Percentiles rank a stretch among this genome's conserved stretches.
Evolutionary conservation across 2,329 filamentous ascomycete species (phyloP).

Genomic region (Exserohilum turcica): DNA sequence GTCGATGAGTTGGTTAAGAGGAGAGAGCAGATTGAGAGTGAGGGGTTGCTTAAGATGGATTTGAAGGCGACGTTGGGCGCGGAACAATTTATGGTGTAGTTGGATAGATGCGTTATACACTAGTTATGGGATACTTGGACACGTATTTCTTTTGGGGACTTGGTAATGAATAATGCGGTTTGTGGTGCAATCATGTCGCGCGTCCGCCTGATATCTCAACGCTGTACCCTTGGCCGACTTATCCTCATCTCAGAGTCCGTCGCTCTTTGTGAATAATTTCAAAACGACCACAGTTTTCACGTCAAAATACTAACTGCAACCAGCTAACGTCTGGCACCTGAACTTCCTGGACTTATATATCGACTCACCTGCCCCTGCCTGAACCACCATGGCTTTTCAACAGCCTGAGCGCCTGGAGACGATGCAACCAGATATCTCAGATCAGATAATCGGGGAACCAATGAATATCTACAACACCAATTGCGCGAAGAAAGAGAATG

Average conservation of each 20-base stretch:
- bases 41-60: conserved; percentile 21
- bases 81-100: conserved; percentile 14
- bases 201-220: not conserved
- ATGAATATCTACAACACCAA: not conserved
- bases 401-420: not conserved
- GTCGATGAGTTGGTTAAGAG: conserved; percentile 35
- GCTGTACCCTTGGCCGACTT: not conserved
- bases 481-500: too few relatives aligned
- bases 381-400: not conserved
- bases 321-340: too few relatives aligned
- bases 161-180: too few relatives aligned
- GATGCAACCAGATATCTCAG: not conserved
- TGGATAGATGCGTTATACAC: not conserved
- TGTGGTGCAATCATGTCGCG: too few relatives aligned
- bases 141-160: not conserved
- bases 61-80: conserved; percentile 23
- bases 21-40: conserved; percentile 22
- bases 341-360: too few relatives aligned
- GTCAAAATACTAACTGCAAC: too few relatives aligned
- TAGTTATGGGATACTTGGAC: too few relatives aligned
- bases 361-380: too few relatives aligned
- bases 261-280: not conserved
- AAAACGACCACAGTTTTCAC: not conserved
- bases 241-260: not conserved
- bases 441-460: not conserved